A percentile compares a stretch with the other conserved stretches of the same genome.
Evolutionary conservation across 2,329 filamentous ascomycete genomes (phyloP).

Genomic region (Arthrobotrys iridis): DNA sequence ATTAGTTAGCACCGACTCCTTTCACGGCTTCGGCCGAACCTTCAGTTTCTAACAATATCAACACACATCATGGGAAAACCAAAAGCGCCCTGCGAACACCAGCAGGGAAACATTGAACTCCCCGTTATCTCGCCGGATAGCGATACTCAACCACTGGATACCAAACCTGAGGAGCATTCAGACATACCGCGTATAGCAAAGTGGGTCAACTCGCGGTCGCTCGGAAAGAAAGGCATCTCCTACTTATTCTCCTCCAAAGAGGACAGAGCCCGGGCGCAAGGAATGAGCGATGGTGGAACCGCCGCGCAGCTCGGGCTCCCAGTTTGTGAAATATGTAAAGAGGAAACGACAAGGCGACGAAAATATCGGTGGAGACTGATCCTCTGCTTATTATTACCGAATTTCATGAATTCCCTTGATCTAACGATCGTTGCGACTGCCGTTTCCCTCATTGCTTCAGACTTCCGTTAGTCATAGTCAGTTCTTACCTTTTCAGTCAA

Average conservation of each 20-base stretch:
- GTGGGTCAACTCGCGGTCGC: constrained; percentile 46
- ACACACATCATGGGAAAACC: constrained; percentile 32
- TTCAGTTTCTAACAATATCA: constrained; percentile 1
- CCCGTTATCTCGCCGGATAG: neutral
- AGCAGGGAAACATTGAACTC: constrained; percentile 21
- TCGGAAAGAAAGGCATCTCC: constrained; percentile 25
- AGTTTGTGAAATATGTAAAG: constrained; percentile 57
- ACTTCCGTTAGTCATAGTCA: constrained; percentile 67
- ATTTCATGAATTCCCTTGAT: constrained; percentile 71
- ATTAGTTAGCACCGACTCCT: neutral
- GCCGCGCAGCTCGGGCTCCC: neutral
- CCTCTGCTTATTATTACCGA: constrained; percentile 70
- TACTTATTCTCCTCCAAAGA: constrained; percentile 50
- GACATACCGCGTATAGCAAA: constrained; percentile 30
- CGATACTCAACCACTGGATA: neutral
- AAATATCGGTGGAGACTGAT: constrained; percentile 71
- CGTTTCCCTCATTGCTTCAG: constrained; percentile 71
- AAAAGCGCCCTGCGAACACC: constrained; percentile 31
- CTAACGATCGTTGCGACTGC: constrained; percentile 72
- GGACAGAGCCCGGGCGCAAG: constrained; percentile 27
- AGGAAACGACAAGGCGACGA: constrained; percentile 60
- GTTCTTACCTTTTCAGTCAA: neutral
- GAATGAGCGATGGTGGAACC: neutral
- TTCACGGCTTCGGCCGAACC: neutral
- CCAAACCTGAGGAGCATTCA: neutral